phyloP scores from a whole-genome alignment of 2,329 filamentous ascomycete species.

The Exophiala sp. region DNA sequence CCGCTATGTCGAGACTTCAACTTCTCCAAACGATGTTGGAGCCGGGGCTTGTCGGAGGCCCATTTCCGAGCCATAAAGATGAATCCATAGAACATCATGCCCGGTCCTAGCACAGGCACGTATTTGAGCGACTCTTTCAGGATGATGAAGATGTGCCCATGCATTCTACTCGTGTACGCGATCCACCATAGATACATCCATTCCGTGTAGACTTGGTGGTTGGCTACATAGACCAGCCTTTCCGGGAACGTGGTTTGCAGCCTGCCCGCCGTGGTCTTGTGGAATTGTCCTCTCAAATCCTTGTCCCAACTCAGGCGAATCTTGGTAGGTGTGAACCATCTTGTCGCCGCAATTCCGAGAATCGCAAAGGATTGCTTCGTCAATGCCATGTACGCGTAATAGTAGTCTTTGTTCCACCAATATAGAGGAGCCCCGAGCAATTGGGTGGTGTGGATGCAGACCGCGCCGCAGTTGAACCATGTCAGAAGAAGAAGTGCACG shows the following conservation, averaged over 20 bases:
- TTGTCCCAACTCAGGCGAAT: conserved; percentile 57
- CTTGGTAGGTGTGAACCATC: conserved; percentile 59
- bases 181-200: conserved; percentile 66
- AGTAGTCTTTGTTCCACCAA: conserved; percentile 55
- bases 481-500: conserved; percentile 41
- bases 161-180: conserved; percentile 59
- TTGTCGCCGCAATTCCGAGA: conserved; percentile 56
- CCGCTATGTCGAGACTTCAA: conserved; percentile 48
- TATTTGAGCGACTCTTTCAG: conserved; percentile 60
- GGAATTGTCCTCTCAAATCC: conserved; percentile 55
- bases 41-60: conserved; percentile 54
- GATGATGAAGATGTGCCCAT: conserved; percentile 62
- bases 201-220: conserved; percentile 64
- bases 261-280: conserved; percentile 51
- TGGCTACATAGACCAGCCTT: conserved; percentile 56
- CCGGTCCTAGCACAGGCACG: conserved; percentile 57
- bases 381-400: conserved; percentile 59
- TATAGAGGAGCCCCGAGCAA: conserved; percentile 57
- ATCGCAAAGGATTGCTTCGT: conserved; percentile 61
- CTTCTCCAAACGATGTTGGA: conserved; percentile 52
- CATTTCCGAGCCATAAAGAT: conserved; percentile 61
- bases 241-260: conserved; percentile 56
- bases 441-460: conserved; percentile 50
- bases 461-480: conserved; percentile 42
- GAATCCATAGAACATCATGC: conserved; percentile 61